Evolutionary conservation across 352 stramenopile genomes (phyloP), one percentile per base, ranked within the genome.

Genomic region (Blastocystis sp.): DNA sequence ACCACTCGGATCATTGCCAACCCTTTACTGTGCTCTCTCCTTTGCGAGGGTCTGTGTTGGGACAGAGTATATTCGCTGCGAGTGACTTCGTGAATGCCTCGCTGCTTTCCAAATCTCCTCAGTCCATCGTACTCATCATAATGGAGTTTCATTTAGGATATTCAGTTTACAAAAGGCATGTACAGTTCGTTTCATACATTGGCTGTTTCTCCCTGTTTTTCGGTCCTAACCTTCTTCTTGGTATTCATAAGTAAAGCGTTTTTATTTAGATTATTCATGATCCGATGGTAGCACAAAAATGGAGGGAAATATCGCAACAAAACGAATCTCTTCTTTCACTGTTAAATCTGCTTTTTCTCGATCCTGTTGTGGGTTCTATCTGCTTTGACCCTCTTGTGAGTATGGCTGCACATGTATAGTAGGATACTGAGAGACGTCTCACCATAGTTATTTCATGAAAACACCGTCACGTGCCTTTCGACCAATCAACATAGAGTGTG

Each of bases 381-480:
- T 55, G 55, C n/a, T 37, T 53, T 9, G 26, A 73, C n/a, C 47
- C 73, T 53, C 34, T 85, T 7, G 41, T 85, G n/a, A 62, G 41
- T 47, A n/a, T 85, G 4, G 16, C 73, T 5, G 45, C 50, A n/a
- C 30, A 54, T 68, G 6, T 85, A 20, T 85, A 85, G 73, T 85
- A n/a, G 11, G 13, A n/a, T n/a, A n/a, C 2, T 59, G 50, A 13
- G 1, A n/a, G 50, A n/a, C 1, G 50, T 59, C 20, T 59, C 50
- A 59, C 50, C 11, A n/a, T 59, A 59, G 50, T 59, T 59, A 54
- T 64, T 64, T 13, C 50, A 50, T 50, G 18, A 43, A 41, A 64
- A 26, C 8, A 18, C n/a, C 6, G 3, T 85, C 37, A 85, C 30
- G 24, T 55, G 24, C 63, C 59, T 37, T 68, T 66, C 26, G 11